Evolutionary conservation across 129 eudicot genomes (phyloP).

Genomic region (Ambrosia trifida): DNA sequence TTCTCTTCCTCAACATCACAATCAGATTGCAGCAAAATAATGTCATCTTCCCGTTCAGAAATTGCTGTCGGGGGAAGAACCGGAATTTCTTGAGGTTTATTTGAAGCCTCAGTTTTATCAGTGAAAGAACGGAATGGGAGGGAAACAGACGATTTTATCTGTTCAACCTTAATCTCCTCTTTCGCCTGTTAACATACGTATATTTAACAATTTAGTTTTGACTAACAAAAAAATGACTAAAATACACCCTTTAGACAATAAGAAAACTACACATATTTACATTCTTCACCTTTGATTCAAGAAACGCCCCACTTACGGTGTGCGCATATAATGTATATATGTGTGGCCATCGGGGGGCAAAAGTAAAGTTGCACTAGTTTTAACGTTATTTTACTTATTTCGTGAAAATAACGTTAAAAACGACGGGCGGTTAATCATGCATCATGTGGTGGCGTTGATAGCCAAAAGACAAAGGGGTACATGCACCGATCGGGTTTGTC

Average conservation of each 20-base stretch:
- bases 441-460: too few species aligned
- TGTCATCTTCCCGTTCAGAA: slow-evolving; percentile 35
- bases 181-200: slow-evolving; percentile 37
- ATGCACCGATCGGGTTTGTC: too few species aligned
- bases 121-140: slow-evolving; percentile 67
- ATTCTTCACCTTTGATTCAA: slow-evolving; percentile 47
- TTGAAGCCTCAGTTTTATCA: slow-evolving; percentile 30
- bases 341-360: too few species aligned
- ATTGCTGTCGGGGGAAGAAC: slow-evolving; percentile 1
- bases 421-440: too few species aligned
- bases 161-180: slow-evolving; percentile 56
- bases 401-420: too few species aligned
- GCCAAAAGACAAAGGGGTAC: too few species aligned
- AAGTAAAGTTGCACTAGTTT: too few species aligned
- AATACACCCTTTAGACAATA: slow-evolving; percentile 13
- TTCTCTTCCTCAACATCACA: slow-evolving; percentile 32
- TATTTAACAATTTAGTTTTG: neutral
- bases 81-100: slow-evolving; percentile 25
- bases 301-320: too few species aligned
- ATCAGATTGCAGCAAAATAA: slow-evolving; percentile 43
- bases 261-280: neutral
- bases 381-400: too few species aligned
- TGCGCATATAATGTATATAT: too few species aligned
- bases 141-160: slow-evolving; percentile 51
- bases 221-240: slow-evolving; percentile 9